Conservation (phyloP, 768 basidiomycete species). For the Collybiopsis luxurians region DNA sequence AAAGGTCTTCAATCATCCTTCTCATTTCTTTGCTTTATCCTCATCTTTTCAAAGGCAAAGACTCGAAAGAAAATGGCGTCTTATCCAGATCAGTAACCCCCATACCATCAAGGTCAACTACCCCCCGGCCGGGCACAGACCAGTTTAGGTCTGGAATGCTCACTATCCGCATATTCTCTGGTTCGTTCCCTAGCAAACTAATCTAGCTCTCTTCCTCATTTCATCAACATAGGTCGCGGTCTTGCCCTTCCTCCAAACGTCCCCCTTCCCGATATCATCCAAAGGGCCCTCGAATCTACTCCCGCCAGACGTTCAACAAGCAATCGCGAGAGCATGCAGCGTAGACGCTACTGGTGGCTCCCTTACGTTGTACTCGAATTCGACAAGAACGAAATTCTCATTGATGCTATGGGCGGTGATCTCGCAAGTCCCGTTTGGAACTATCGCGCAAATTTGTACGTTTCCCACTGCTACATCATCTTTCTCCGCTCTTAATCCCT, state of each 20-base stretch:
- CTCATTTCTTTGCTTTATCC: constrained; percentile 4
- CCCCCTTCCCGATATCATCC: constrained; percentile 80
- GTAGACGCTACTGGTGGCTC: constrained; percentile 94
- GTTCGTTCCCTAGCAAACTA: no score
- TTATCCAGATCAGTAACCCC: constrained; percentile 78
- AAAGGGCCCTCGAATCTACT: constrained; percentile 69
- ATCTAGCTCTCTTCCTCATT: no score
- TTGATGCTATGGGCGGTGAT: constrained; percentile 96
- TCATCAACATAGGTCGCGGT: constrained; percentile 61
- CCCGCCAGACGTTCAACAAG: constrained; percentile 55
- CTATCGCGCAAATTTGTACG: constrained; percentile 93
- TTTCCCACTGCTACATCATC: constrained; percentile 15
- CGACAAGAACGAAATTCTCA: constrained; percentile 95
- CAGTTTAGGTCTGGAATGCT: constrained; percentile 88
- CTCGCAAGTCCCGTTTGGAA: constrained; percentile 90
- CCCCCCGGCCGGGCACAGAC: constrained; percentile 61
- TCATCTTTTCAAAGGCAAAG: constrained; percentile 45
- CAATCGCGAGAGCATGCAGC: constrained; percentile 88
- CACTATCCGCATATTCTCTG: constrained; percentile 94
- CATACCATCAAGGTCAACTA: constrained; percentile 77
- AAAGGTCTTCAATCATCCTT: no score
- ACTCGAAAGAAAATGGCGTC: constrained; percentile 65
- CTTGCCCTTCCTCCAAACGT: constrained; percentile 77
- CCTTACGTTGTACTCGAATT: constrained; percentile 98
- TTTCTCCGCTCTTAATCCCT: not conserved